These are phyloP conservation scores for Xylaria intraflava DNA, from an alignment of 495 filamentous ascomycete species.

Conservation along the genomic window DNA sequence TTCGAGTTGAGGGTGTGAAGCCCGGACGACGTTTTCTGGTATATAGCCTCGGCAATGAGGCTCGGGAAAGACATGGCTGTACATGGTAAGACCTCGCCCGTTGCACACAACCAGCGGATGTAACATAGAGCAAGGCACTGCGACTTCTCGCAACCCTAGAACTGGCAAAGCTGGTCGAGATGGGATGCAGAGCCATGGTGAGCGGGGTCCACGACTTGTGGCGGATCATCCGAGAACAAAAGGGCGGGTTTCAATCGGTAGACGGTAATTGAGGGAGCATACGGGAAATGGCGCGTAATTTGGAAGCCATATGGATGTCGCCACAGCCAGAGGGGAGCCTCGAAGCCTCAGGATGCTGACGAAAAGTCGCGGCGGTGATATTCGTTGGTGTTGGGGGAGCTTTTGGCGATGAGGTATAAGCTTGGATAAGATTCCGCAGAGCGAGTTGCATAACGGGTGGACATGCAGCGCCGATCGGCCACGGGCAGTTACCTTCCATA, in stretches of 20 bases:
- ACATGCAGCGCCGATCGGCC: no score
- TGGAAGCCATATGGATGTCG: conserved; percentile 13
- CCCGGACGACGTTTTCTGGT: not conserved
- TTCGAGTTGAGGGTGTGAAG: conserved; percentile 9
- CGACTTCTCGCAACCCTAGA: not conserved
- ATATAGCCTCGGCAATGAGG: not conserved
- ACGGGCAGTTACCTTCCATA: no score
- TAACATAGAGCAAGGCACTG: not conserved
- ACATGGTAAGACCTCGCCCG: not conserved
- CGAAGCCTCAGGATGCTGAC: no score
- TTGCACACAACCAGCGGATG: not conserved
- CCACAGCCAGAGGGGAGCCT: no score
- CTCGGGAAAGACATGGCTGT: conserved; percentile 1
- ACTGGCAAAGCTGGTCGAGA: conserved; percentile 4
- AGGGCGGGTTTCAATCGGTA: conserved; percentile 6
- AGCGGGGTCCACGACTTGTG: conserved; percentile 1
- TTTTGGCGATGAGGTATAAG: no score
- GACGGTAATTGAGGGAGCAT: not conserved
- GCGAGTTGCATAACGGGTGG: no score
- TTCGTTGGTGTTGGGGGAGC: not conserved
- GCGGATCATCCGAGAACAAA: not conserved
- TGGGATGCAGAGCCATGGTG: conserved; percentile 18
- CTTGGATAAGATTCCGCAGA: no score
- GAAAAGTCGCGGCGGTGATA: not conserved
- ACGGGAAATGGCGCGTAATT: conserved; percentile 26